Base-by-base conservation (phyloP, 345 rosid species). In the Psidium friedrichsthalianum region DNA sequence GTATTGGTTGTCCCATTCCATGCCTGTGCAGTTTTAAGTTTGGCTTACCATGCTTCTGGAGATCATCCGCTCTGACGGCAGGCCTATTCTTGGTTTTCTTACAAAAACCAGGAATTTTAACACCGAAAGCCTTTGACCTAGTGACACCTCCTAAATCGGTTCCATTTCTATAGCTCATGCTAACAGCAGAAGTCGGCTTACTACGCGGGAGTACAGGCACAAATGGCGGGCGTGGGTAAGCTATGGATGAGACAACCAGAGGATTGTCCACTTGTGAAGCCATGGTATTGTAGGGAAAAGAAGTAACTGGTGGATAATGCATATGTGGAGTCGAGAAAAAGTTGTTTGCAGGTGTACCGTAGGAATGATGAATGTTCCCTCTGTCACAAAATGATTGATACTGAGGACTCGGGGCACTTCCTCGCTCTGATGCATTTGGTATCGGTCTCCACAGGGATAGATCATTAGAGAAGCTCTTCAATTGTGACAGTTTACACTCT, bases 401-500 rank as follows among this genome's bases (percentile, higher is more conserved):
- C 86, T 86, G 55, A 49, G 86, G 61, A 11, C 52, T 55, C 25
- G 90, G 86, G 42, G 83, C 51, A 76, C 85, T 88, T 80, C 57
- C 89, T 83, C 47, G 83, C 22, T 85, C 85, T 29, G 89, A 84
- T 58, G 90, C 56, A 56, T 89, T 89, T 84, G 86, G 56, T 82
- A 85, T 89, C 86, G 86, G 85, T 83, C 89, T 74, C 92, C 94
- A 91, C 15, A 92, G 89, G 49, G 90, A 85, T 87, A 88, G 80
- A 86, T 85, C 87, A 83, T 90, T 85, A 20, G 88, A 91, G 56
- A 94, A 85, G 83, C 83, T 86, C 14, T 36, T 86, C 51, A 86
- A 88, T 88, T 84, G 87, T 25, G 87, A 84, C 0, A 25, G 80
- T 69, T 12, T 69, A 69, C 1, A 0, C 80, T 69, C 80, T 36